These are phyloP conservation scores for Arabidopsis lyrata DNA, from an alignment of 441 rosid genomes.

Conservation along the genomic window DNA sequence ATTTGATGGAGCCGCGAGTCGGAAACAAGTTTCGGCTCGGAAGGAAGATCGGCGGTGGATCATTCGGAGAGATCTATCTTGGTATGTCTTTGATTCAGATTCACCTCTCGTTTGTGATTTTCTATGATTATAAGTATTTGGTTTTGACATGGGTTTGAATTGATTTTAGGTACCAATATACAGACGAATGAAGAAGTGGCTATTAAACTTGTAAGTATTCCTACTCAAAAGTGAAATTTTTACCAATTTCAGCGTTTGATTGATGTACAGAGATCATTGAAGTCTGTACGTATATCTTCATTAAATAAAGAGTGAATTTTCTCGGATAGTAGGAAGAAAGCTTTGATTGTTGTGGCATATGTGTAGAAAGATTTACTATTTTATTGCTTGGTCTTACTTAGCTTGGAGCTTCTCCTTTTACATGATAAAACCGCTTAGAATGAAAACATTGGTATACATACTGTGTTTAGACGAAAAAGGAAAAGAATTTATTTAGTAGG, in stretches of 20 bases:
- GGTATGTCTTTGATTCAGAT: slow-evolving; percentile 31
- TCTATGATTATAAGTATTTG: background rate
- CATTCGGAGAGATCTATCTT: slow-evolving; percentile 54
- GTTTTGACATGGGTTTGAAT: slow-evolving; percentile 18
- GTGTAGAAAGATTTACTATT: slow-evolving; percentile 10
- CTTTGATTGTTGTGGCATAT: slow-evolving; percentile 29
- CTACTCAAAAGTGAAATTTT: background rate
- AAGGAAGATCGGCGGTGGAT: slow-evolving; percentile 51
- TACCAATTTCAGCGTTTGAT: slow-evolving; percentile 8
- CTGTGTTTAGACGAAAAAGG: slow-evolving; percentile 10
- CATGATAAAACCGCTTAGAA: background rate
- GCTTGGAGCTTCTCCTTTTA: slow-evolving; percentile 28
- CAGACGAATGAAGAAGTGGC: slow-evolving; percentile 62
- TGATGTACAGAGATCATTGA: slow-evolving; percentile 14
- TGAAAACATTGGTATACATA: background rate
- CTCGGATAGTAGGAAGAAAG: slow-evolving; percentile 21
- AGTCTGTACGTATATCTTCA: slow-evolving; percentile 20
- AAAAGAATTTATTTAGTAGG: slow-evolving; percentile 3
- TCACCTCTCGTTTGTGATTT: background rate
- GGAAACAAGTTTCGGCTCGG: slow-evolving; percentile 53
- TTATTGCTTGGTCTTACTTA: slow-evolving; percentile 26
- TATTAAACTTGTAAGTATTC: slow-evolving; percentile 57
- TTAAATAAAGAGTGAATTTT: slow-evolving; percentile 11
- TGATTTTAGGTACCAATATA: slow-evolving; percentile 49
- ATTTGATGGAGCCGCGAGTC: slow-evolving; percentile 50